Evolutionary conservation across 352 stramenopile species (phyloP).

Genomic region (Phytopythium helicoides): DNA sequence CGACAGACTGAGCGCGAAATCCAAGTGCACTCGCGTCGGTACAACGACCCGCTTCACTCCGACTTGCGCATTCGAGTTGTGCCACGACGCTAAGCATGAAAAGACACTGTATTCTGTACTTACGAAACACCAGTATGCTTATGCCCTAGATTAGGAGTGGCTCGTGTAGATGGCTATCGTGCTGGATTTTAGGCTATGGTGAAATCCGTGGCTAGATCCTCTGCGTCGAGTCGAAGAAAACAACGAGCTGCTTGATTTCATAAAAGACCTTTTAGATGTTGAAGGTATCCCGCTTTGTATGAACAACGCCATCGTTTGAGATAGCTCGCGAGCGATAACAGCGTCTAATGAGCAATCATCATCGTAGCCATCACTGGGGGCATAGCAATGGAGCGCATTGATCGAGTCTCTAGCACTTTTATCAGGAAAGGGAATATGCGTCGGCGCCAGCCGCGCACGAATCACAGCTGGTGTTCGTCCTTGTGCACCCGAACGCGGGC

Average conservation of each 20-base stretch:
- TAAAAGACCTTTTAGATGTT: not conserved
- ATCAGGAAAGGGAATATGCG: too few relatives aligned
- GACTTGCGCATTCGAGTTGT: conserved; percentile 68
- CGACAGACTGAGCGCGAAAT: conserved; percentile 66
- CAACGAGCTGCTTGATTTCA: not conserved
- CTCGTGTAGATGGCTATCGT: conserved; percentile 2
- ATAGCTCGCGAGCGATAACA: conserved; percentile 16
- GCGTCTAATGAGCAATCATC: conserved; percentile 13
- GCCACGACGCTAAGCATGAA: conserved; percentile 16
- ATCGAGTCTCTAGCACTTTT: too few relatives aligned
- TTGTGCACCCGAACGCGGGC: not conserved
- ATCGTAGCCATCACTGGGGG: not conserved
- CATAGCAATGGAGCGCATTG: too few relatives aligned
- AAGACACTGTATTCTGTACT: too few relatives aligned
- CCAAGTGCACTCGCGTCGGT: conserved; percentile 53
- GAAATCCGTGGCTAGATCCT: not conserved
- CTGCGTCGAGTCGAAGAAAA: not conserved
- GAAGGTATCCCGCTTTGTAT: not conserved
- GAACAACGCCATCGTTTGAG: not conserved
- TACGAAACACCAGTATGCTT: not conserved
- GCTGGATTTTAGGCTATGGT: conserved; percentile 3
- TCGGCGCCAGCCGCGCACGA: not conserved
- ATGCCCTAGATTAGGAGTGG: not conserved
- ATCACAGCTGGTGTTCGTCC: not conserved
- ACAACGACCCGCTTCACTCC: conserved; percentile 57